Base-by-base conservation (phyloP, 345 rosid genomes). In the Rhodamnia rubescens region DNA sequence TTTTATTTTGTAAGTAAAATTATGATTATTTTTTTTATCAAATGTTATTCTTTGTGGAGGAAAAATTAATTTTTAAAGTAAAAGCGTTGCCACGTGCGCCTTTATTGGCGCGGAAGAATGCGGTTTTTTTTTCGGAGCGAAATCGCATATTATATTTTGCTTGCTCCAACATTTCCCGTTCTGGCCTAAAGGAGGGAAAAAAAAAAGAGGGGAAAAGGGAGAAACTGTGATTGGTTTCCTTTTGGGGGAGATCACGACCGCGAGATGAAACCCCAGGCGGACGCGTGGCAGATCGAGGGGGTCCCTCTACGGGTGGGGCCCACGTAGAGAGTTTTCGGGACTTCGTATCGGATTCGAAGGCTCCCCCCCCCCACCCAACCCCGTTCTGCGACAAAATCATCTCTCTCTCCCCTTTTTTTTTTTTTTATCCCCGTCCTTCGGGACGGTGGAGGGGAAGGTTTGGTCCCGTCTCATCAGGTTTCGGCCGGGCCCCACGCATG, bases 291-390 rank as follows among this genome's bases (percentile, higher is more conserved):
- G 32, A 8, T 85, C 14, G 6, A 11, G 26, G 27, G 55, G 85
- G 55, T 14, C 82, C 82, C 86, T 21, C 50, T 9, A 36, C 53
- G 4, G 12, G 52, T 20, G 32, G 56, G 86, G 74, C 86, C 86
- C 78, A 69, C 7, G 80, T 10, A 18, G 64, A 78, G 26, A 22
- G 29, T 20, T 42, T 26, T 64, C 59, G 9, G 84, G 82, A 86
- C 87, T 86, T 86, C 90, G 90, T 87, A 85, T 9, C 80, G 80
- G 47, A 69, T 36, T 69, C 80, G 1, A 36, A 69, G 47, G 8
- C 80, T 36, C 47, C 7, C 24, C 22, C 75, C 0, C 1, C 12
- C 12, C n/a, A 2, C 5, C 5, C 26, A 2, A n/a, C 69, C 42
- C 75, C 42, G 74, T 61, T 61, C 74, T 6, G 10, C 9, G 27